Base-by-base conservation (phyloP, 2,329 filamentous ascomycete genomes). In the Lecanicillium sp. region DNA sequence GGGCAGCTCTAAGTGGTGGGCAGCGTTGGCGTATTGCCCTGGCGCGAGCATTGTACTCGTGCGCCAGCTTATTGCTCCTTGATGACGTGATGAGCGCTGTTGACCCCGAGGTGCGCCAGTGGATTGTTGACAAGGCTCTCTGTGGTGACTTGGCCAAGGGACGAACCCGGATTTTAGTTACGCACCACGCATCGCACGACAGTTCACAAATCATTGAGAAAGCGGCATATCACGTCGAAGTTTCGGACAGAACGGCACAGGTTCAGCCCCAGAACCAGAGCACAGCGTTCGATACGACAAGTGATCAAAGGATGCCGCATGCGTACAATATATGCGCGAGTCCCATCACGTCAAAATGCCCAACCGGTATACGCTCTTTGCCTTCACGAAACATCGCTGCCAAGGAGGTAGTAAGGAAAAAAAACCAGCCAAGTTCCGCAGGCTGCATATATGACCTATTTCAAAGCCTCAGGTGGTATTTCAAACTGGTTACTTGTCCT, bases 51-150 rank as follows among this genome's bases (percentile, higher is more conserved):
- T 33, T 50, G 1, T 52, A 50, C 38, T 46, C 48, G 1, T 30
- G 33, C 3, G 48, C 47, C 8, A 37, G 38, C 9, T 34, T 39
- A 2, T 30, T 52, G 12, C n/a, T 88, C 9, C 64, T 87, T 39
- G 84, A 89, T 54, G 84, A 89, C 50, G 81, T 87, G 17, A 84
- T 88, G 56, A 81, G 77, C 50, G 77, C 83, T 3, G 72, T 87
- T 9, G 84, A 88, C 55, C 77, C 80, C 12, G 4, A 85, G 51
- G 81, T 84, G 9, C 82, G 82, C 12, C 71, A 79, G 22, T 79
- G 83, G 53, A 75, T 87, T 29, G 84, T 82, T 47, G 79, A 85
- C 45, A 69, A 82, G 36, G 83, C 77, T 37, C 61, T 87, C 4
- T 81, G 71, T 9, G 82, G 82, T 4, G 73, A 80, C 35, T 64